Evolutionary conservation across 805 yeast species (phyloP).

Genomic region (Scheffersomyces lignosus): DNA sequence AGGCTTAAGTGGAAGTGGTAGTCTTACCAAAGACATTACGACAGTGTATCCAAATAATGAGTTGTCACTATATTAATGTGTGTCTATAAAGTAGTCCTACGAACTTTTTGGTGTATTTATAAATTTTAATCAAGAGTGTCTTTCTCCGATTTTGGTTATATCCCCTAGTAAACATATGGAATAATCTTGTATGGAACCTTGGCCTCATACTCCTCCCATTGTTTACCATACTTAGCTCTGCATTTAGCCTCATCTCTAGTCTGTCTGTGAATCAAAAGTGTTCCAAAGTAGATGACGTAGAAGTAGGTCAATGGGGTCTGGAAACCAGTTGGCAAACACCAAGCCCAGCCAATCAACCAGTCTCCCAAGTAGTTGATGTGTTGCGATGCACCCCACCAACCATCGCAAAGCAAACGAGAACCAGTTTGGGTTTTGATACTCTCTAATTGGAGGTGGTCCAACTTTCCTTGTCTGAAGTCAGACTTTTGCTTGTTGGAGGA

Average conservation of each 20-base stretch:
- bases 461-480: constrained; percentile 74
- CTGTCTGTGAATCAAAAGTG: constrained; percentile 84
- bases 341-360: constrained; percentile 86
- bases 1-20: too few relatives aligned
- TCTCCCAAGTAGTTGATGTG: constrained; percentile 96
- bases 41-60: too few relatives aligned
- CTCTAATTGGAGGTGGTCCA: constrained; percentile 59
- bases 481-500: constrained; percentile 84
- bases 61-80: too few relatives aligned
- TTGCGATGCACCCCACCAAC: constrained; percentile 95
- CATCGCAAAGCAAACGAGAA: constrained; percentile 77
- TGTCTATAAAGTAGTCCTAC: too few relatives aligned
- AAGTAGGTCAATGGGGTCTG: constrained; percentile 83
- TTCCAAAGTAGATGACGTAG: constrained; percentile 80
- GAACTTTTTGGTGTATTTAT: too few relatives aligned
- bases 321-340: constrained; percentile 90
- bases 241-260: constrained; percentile 91
- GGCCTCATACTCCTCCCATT: constrained; percentile 81
- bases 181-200: constrained; percentile 86
- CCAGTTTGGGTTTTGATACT: constrained; percentile 71
- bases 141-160: too few relatives aligned
- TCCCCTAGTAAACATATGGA: constrained; percentile 85
- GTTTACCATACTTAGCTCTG: constrained; percentile 75
- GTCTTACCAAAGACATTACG: too few relatives aligned
- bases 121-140: too few relatives aligned